Percentiles rank a stretch among this genome's conserved stretches.
Evolutionary conservation across 148 eudicot species (phyloP).

Genomic region (Heliosperma pusillum): DNA sequence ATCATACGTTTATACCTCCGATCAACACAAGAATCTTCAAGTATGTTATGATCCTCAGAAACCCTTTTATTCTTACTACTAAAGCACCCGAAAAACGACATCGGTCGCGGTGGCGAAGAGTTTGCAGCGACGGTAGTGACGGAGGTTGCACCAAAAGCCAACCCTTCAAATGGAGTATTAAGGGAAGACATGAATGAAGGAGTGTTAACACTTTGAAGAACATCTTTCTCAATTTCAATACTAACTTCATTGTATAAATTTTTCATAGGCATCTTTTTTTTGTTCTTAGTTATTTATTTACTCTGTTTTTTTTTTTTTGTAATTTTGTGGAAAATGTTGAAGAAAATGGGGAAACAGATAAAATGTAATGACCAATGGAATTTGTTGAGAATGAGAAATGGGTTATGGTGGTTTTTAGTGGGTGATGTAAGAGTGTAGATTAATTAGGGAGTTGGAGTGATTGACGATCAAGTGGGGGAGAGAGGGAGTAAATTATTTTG

Average conservation of each 20-base stretch:
- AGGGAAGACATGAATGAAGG: constrained; percentile 17
- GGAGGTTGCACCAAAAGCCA: background rate
- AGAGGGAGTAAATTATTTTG: background rate
- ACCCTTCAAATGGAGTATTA: constrained; percentile 16
- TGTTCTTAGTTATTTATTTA: background rate
- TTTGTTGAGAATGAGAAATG: background rate
- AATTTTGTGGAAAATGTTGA: background rate
- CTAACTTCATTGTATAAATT: constrained; percentile 9
- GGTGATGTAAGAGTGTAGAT: background rate
- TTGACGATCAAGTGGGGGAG: constrained; percentile 18
- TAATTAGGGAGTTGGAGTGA: constrained; percentile 12
- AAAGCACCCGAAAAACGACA: constrained; percentile 14
- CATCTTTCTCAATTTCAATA: background rate
- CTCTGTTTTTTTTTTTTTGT: background rate
- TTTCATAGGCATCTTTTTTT: constrained; percentile 19
- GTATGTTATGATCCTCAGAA: constrained; percentile 16
- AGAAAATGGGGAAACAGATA: constrained; percentile 1
- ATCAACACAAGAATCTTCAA: constrained; percentile 27
- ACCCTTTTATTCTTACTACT: constrained; percentile 29
- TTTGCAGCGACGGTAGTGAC: background rate
- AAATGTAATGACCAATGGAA: background rate
- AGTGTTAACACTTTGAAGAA: background rate
- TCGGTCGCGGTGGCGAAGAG: constrained; percentile 10
- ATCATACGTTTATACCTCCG: constrained; percentile 57
- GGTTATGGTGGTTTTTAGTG: background rate